phyloP scores from a whole-genome alignment of 768 basidiomycete genomes.

The Calvatia gigantea region DNA sequence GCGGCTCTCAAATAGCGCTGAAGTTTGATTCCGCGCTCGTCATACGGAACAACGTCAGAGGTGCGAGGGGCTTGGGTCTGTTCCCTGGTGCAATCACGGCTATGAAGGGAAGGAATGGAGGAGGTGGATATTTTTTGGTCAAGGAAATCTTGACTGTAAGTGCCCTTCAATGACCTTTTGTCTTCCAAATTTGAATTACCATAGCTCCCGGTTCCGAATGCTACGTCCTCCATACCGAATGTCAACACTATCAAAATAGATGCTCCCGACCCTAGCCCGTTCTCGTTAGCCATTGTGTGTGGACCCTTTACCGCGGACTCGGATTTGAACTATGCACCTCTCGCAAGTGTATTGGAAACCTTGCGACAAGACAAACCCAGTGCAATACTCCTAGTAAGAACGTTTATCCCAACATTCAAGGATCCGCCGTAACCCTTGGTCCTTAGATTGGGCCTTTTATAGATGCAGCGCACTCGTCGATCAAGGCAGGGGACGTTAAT shows the following conservation, averaged over 20 bases:
- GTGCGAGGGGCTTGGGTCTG: slow-evolving; percentile 63
- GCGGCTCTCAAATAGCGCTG: slow-evolving; percentile 64
- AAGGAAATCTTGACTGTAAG: slow-evolving; percentile 79
- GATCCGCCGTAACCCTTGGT: background rate
- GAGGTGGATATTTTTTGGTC: slow-evolving; percentile 83
- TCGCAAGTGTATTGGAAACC: slow-evolving; percentile 59
- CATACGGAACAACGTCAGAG: slow-evolving; percentile 60
- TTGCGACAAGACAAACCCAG: slow-evolving; percentile 65
- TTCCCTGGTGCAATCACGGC: slow-evolving; percentile 91
- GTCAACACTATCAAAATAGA: slow-evolving; percentile 30
- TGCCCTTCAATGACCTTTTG: slow-evolving; percentile 2
- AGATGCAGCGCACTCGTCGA: slow-evolving; percentile 68
- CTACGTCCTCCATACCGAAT: slow-evolving; percentile 30
- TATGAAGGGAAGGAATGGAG: slow-evolving; percentile 86
- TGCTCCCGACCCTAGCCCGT: slow-evolving; percentile 26
- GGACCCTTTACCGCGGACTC: slow-evolving; percentile 86
- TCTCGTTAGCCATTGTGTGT: slow-evolving; percentile 62
- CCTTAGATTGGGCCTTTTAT: slow-evolving; percentile 88
- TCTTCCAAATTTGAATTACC: background rate
- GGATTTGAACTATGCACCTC: slow-evolving; percentile 73
- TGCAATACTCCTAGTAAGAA: slow-evolving; percentile 70
- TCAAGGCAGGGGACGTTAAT: slow-evolving; percentile 74
- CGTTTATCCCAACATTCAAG: background rate
- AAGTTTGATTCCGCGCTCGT: slow-evolving; percentile 65
- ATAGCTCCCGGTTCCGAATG: slow-evolving; percentile 63